These are phyloP conservation scores for Phytophthora aleatoria DNA, from an alignment of 352 stramenopile genomes.

Conservation along the genomic window DNA sequence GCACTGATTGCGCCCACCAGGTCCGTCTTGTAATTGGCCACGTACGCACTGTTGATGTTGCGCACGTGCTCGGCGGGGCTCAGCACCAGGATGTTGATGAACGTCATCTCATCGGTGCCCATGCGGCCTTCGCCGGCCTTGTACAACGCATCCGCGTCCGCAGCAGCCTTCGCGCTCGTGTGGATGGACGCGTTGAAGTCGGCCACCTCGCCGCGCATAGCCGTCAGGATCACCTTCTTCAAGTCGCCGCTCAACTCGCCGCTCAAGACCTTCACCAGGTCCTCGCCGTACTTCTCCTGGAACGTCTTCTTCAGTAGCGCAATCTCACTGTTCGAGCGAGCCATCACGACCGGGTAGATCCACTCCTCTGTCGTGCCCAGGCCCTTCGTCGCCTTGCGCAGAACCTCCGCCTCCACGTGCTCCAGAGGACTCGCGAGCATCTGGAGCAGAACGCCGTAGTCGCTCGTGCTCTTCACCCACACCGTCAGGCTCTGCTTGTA, in stretches of 20 bases:
- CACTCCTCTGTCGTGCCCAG: conserved; percentile 56
- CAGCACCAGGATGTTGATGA: conserved; percentile 52
- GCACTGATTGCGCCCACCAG: conserved; percentile 52
- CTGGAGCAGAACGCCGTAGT: conserved; percentile 63
- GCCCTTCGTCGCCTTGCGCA: conserved; percentile 65
- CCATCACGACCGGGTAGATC: conserved; percentile 58
- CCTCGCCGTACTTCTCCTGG: conserved; percentile 55
- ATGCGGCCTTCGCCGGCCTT: conserved; percentile 66
- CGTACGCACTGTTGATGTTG: conserved; percentile 56
- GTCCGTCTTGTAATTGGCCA: conserved; percentile 56
- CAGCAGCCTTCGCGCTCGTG: conserved; percentile 52
- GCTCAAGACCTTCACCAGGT: conserved; percentile 52
- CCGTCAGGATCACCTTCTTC: conserved; percentile 60
- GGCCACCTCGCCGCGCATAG: conserved; percentile 38
- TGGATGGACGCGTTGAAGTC: conserved; percentile 59
- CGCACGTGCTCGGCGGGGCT: conserved; percentile 49
- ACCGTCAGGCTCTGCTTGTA: conserved; percentile 62
- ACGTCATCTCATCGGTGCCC: conserved; percentile 60
- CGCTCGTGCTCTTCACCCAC: conserved; percentile 51
- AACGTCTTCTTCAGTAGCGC: conserved; percentile 79
- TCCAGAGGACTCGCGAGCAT: conserved; percentile 48
- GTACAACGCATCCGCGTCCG: conserved; percentile 61
- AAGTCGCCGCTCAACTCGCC: conserved; percentile 61
- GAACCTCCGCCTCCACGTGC: conserved; percentile 61
- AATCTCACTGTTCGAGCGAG: conserved; percentile 67